phyloP scores from a whole-genome alignment of 2,329 filamentous ascomycete genomes.

The Talaromyces sp. region DNA sequence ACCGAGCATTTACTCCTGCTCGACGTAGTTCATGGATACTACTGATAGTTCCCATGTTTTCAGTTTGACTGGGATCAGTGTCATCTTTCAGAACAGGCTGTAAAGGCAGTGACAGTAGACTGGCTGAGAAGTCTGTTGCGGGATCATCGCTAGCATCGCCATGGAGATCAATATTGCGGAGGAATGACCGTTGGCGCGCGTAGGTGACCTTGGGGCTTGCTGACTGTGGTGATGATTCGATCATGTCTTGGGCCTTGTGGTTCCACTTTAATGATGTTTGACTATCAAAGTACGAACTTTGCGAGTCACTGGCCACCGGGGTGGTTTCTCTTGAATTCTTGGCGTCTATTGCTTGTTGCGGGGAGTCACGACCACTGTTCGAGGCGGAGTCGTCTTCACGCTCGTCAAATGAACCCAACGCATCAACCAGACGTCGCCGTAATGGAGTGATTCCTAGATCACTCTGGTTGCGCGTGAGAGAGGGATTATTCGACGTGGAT shows the following conservation, averaged over 20 bases:
- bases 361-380: conserved; percentile 12
- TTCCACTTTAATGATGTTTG: neutral
- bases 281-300: conserved; percentile 6
- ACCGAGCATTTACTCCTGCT: conserved; percentile 56
- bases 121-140: conserved; percentile 4
- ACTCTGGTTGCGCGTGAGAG: neutral
- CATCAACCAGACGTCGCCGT: conserved; percentile 37
- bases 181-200: conserved; percentile 56
- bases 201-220: conserved; percentile 55
- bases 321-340: conserved; percentile 13
- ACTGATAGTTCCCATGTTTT: conserved; percentile 46
- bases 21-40: conserved; percentile 62
- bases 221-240: conserved; percentile 23
- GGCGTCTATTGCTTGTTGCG: neutral
- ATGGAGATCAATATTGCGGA: conserved; percentile 44
- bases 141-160: conserved; percentile 2
- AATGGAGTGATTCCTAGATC: conserved; percentile 20
- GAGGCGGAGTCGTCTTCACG: conserved; percentile 10
- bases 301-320: neutral
- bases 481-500: neutral
- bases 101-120: conserved; percentile 23
- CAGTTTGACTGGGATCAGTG: conserved; percentile 46
- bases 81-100: conserved; percentile 21
- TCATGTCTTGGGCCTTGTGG: neutral
- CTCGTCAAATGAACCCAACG: conserved; percentile 24